Evolutionary conservation across 2,329 filamentous ascomycete species (phyloP).

Genomic region (Pseudogymnoascus sp.): DNA sequence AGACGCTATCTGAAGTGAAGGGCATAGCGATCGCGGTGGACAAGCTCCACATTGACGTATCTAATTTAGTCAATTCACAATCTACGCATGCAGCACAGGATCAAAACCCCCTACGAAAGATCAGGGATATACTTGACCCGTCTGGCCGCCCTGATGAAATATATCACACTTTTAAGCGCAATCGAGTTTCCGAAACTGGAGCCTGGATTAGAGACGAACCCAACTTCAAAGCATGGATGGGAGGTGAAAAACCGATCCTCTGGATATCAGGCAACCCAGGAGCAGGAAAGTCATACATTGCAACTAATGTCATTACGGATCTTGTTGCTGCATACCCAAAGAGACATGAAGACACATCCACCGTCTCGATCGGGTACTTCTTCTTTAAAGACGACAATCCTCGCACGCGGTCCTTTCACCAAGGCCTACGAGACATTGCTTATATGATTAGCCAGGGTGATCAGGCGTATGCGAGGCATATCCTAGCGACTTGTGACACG

Average conservation of each 20-base stretch:
- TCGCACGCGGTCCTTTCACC: background rate
- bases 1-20: background rate
- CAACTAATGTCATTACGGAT: slow-evolving; percentile 1
- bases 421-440: background rate
- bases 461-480: background rate
- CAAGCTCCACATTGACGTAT: background rate
- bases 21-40: background rate
- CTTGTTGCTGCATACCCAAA: background rate
- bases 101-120: background rate
- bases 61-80: background rate
- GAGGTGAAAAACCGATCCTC: background rate
- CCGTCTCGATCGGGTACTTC: background rate
- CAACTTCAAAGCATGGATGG: background rate
- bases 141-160: background rate
- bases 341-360: background rate
- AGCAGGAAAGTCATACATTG: background rate
- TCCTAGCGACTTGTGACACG: background rate
- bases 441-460: background rate
- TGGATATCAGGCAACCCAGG: background rate
- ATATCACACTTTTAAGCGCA: background rate
- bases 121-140: background rate
- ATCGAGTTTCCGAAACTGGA: background rate
- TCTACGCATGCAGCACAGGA: background rate
- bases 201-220: background rate
- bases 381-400: background rate